Base-by-base conservation (phyloP, 345 rosid genomes). In the Chamaenerion angustifolium region DNA sequence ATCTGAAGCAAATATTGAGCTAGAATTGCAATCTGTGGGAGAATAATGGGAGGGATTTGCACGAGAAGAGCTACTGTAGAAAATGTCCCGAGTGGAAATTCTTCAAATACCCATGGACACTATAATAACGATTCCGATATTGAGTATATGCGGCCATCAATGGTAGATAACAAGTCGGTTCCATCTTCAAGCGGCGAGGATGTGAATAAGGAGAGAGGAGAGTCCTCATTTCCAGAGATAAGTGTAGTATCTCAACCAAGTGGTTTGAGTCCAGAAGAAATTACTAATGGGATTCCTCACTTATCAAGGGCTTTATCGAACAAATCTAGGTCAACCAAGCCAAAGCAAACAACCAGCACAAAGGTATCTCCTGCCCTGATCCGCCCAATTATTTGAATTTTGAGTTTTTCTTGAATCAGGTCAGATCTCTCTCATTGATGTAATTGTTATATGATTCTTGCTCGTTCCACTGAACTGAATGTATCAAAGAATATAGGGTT, bases 41-140 rank as follows among this genome's bases (percentile, higher is more conserved):
- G 68, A 49, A 16, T 60, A 31, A 92, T 92, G 96, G 98, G 98
- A 63, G 98, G 96, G 72, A 76, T 92, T 71, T 87, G 98, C 82
- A 84, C 98, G 64, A 80, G 88, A 89, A 79, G 90, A 62, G 77
- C 96, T 40, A 75, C 81, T 72, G 81, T 92, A 68, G 88, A 87
- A 78, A 80, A 78, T 76, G 95, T 85, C 78, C 87, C 86, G 73
- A 68, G 87, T 71, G 90, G 83, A 74, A 76, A 71, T 82, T 80
- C 78, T 58, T 66, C 78, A 2, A 68, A 66, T 62, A 68, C 57
- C 40, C 80, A 84, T 68, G 95, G 85, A 52, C 81, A 67, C 70
- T 51, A 59, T 49, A 66, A 45, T 63, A 51, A 68, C 45, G 76
- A 52, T 6, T 49, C 79, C 59, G 68, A 73, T 25, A 51, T 73